Conservation (phyloP, 2,329 filamentous ascomycete species). For the Cytospora mali region DNA sequence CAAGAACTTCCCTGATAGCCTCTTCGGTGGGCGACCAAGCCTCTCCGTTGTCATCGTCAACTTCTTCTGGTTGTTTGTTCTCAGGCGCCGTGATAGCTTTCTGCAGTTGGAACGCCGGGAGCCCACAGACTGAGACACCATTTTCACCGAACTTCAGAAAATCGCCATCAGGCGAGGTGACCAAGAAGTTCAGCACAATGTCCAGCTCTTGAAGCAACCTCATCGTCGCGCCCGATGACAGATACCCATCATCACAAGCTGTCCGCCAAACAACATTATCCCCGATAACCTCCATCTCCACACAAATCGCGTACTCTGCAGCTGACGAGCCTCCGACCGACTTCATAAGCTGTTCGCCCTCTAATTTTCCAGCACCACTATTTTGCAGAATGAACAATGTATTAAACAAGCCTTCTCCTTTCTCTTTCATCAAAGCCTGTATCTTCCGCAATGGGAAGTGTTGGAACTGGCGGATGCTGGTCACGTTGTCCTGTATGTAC, state of each 20-base stretch:
- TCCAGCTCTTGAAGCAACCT: slow-evolving; percentile 63
- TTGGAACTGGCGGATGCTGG: slow-evolving; percentile 69
- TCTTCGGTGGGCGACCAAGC: slow-evolving; percentile 42
- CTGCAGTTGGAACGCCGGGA: slow-evolving; percentile 48
- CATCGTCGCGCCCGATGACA: slow-evolving; percentile 49
- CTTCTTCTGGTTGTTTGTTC: background rate
- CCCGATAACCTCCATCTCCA: slow-evolving; percentile 71
- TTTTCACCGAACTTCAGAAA: slow-evolving; percentile 56
- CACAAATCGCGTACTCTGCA: slow-evolving; percentile 80
- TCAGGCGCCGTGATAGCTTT: background rate
- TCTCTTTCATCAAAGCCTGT: slow-evolving; percentile 51
- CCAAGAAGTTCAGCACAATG: slow-evolving; percentile 57
- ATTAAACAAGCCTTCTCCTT: slow-evolving; percentile 52
- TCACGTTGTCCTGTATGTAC: slow-evolving; percentile 73
- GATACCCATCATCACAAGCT: slow-evolving; percentile 64
- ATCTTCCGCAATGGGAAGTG: slow-evolving; percentile 72
- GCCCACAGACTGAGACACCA: slow-evolving; percentile 65
- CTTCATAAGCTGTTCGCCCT: slow-evolving; percentile 51
- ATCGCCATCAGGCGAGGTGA: slow-evolving; percentile 50
- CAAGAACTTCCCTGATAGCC: slow-evolving; percentile 51
- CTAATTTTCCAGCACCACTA: slow-evolving; percentile 21
- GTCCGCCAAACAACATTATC: slow-evolving; percentile 68
- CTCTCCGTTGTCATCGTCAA: slow-evolving; percentile 19
- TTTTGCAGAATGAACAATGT: slow-evolving; percentile 60
- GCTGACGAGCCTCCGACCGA: slow-evolving; percentile 67